Evolutionary conservation across 2,329 filamentous ascomycete genomes (phyloP), one percentile per base, ranked within the genome.

Genomic region (Fusarium luffae): DNA sequence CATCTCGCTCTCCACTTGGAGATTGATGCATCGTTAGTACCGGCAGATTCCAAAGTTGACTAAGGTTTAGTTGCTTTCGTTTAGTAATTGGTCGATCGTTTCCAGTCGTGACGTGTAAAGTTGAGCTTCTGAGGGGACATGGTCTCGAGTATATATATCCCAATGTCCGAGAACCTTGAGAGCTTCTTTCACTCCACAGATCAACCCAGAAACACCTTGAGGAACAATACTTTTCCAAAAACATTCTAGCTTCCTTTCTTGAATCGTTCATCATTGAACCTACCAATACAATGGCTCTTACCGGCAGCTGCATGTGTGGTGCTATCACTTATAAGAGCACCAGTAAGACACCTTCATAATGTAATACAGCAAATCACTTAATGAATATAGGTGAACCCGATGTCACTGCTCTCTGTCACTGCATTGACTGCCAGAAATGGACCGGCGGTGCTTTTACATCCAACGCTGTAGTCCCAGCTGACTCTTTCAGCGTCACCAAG

Each of bases 361-460:
- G n/a, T 27, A 37, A 63, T 5, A 57, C 10, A 4, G 13, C 4
- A 19, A 11, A 10, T 16, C 11, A 18, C 27, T 46, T 64, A 42
- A 64, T 14, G 2, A 27, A 12, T 16, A 16, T 55, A 85, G 83
- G 79, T 13, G 80, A 85, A 40, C 75, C 81, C 6, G 78, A 76
- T 18, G 57, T 76, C 5, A 83, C 80, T 19, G 84, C 84, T 9
- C 77, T 88, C 34, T 88, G 86, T 76, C 84, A 87, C 72, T 86
- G 85, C 74, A 70, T 73, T 14, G 85, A 87, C 64, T 88, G 85
- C 73, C 85, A 87, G 67, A 88, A 88, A 78, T 85, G 83, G 83
- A 82, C 84, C 11, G 85, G 86, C 41, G 79, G 83, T n/a, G 81
- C 85, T 16, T 88, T 82, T 73, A 87, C 86, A 32, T 83, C 85